Evolutionary conservation across 768 basidiomycete species (phyloP).

Genomic region (Solioccasus polychromus): DNA sequence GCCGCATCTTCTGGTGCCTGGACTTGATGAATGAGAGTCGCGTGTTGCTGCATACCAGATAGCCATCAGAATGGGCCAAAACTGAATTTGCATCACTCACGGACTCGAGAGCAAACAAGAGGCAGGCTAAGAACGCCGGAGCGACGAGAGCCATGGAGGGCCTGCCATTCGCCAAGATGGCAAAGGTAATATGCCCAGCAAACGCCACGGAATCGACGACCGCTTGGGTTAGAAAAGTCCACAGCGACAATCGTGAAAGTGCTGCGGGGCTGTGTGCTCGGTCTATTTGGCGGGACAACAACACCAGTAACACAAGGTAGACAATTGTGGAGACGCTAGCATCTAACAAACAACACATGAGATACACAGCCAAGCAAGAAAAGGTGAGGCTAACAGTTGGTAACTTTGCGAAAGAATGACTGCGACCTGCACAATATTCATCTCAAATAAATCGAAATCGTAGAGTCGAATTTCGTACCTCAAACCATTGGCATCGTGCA

Average conservation of each 20-base stretch:
- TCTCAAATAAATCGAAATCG: background rate
- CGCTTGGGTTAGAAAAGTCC: constrained; percentile 79
- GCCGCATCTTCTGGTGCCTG: constrained; percentile 71
- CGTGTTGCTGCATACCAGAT: constrained; percentile 63
- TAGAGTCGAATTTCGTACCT: constrained; percentile 42
- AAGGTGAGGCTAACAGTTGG: constrained; percentile 47
- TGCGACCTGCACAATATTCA: constrained; percentile 39
- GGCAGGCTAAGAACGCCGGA: constrained; percentile 79
- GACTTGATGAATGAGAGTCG: constrained; percentile 74
- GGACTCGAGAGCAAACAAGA: constrained; percentile 79
- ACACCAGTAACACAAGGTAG: constrained; percentile 62
- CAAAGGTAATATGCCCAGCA: constrained; percentile 85
- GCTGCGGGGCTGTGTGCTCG: constrained; percentile 75
- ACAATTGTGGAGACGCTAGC: constrained; percentile 65
- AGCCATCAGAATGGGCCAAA: background rate
- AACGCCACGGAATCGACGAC: constrained; percentile 82
- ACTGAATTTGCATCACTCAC: constrained; percentile 42
- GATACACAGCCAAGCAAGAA: background rate
- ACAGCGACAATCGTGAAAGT: constrained; percentile 75
- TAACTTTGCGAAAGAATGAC: constrained; percentile 72
- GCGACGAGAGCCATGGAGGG: constrained; percentile 79
- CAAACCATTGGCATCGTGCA: constrained; percentile 65
- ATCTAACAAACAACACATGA: constrained; percentile 43
- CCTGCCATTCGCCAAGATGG: constrained; percentile 78
- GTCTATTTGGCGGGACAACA: constrained; percentile 74